Evolutionary conservation across 345 rosid species (phyloP), one percentile per base, ranked within the genome.

Genomic region (Sisymbrium irio): DNA sequence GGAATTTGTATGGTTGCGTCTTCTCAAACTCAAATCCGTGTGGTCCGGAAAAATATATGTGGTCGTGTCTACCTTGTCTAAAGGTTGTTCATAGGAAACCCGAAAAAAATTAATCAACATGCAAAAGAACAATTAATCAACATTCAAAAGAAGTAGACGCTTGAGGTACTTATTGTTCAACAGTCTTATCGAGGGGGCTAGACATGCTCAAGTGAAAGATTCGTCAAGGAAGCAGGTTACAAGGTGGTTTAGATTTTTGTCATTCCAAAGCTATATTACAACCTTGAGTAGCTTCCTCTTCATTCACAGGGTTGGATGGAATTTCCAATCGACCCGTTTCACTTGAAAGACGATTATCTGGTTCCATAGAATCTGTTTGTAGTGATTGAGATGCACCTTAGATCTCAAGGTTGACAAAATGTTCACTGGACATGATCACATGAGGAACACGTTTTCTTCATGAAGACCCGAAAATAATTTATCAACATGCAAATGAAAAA

Each of bases 371-470:
- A 54, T 27, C 53, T 62, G 6, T 45, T 59, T 37, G 6, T 25
- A 27, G 39, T 58, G 62, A 41, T 9, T 17, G 28, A 68, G 53
- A 41, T 41, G 51, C 28, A 28, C 42, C 28, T 8, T 63, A 44
- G 5, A 36, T 17, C 54, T 51, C 13, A 19, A 51, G 39, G n/a
- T 25, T 67, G 53, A 11, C 25, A 50, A 42, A 50, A 39, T 7
- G 32, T 62, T 71, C 9, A 14, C 77, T 73, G 56, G 11, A 50
- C 25, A 53, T 25, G 28, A n/a, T n/a, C n/a, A n/a, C n/a, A n/a
- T n/a, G 17, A 63, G 14, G 55, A 33, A 63, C 17, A 72, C 53
- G 11, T 61, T 41, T 40, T 17, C 17, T 7, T 63, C 45, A 73
- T 64, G 62, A 72, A 72, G 49, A 37, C 20, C 50, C 6, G 4